Evolutionary conservation across 1,284 basidiomycete genomes (phyloP).

Genomic region (Peniophora sp.): DNA sequence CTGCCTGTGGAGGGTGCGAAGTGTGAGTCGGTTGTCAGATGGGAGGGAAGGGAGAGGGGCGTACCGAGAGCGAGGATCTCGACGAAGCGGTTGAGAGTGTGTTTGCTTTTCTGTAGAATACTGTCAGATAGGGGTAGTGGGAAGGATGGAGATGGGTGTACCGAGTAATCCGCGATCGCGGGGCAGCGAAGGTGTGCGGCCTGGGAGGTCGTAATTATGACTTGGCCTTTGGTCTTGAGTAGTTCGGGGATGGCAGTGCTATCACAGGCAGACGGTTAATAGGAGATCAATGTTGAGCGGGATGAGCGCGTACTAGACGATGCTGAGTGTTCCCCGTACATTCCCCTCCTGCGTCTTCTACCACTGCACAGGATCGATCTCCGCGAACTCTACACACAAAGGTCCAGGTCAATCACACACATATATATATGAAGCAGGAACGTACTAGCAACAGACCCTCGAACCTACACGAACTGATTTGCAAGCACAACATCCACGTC

Average conservation of each 20-base stretch:
- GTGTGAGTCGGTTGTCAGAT: neutral
- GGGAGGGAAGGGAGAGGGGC: neutral
- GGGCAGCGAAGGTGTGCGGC: neutral
- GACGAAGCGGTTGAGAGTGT: neutral
- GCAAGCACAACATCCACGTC: constrained; percentile 9
- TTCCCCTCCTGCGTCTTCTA: neutral
- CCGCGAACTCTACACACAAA: neutral
- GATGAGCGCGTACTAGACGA: neutral
- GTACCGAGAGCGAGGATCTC: neutral
- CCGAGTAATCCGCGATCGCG: neutral
- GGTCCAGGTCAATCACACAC: too few species aligned
- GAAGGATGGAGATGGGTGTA: neutral
- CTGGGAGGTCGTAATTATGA: neutral
- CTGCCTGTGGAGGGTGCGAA: neutral
- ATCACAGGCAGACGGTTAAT: too few species aligned
- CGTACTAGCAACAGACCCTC: neutral
- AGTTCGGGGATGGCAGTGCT: neutral
- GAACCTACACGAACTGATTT: constrained; percentile 3
- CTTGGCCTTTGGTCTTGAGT: neutral
- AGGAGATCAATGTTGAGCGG: too few species aligned
- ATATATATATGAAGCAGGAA: neutral
- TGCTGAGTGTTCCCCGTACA: neutral
- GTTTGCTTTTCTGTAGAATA: neutral
- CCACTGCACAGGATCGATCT: neutral
- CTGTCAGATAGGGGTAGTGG: neutral